These are phyloP conservation scores for Bidens hawaiensis DNA, from an alignment of 140 eudicot genomes.

Conservation along the genomic window DNA sequence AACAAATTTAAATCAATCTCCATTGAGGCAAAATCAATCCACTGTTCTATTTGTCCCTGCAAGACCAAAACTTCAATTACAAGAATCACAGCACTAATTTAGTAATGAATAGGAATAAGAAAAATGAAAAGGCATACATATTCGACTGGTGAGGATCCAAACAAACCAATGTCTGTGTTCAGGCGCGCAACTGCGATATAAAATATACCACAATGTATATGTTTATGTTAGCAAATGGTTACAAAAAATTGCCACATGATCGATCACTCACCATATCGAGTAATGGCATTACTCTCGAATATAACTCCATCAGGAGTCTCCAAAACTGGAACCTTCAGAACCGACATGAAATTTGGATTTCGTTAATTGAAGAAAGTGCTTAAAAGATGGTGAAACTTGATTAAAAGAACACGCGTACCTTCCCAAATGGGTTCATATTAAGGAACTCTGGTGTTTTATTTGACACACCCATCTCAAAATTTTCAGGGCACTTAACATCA, in stretches of 20 bases:
- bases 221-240: background rate
- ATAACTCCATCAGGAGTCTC: conserved; percentile 84
- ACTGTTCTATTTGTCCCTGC: conserved; percentile 79
- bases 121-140: conserved; percentile 34
- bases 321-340: conserved; percentile 63
- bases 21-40: conserved; percentile 72
- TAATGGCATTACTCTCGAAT: conserved; percentile 91
- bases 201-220: background rate
- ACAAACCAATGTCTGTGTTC: conserved; percentile 50
- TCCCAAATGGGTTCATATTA: conserved; percentile 89
- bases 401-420: conserved; percentile 28
- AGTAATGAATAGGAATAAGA: background rate
- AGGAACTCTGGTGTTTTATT: conserved; percentile 73
- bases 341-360: background rate
- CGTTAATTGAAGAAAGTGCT: background rate
- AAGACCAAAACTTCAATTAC: background rate
- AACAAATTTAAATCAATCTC: conserved; percentile 55
- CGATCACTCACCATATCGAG: conserved; percentile 64
- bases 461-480: conserved; percentile 74
- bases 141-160: conserved; percentile 69
- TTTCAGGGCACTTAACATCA: conserved; percentile 38
- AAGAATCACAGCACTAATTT: background rate
- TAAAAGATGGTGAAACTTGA: background rate
- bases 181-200: conserved; percentile 50
- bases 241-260: background rate